Conservation (phyloP, 164 flowering plant species). For the Chimonanthus salicifolius region DNA sequence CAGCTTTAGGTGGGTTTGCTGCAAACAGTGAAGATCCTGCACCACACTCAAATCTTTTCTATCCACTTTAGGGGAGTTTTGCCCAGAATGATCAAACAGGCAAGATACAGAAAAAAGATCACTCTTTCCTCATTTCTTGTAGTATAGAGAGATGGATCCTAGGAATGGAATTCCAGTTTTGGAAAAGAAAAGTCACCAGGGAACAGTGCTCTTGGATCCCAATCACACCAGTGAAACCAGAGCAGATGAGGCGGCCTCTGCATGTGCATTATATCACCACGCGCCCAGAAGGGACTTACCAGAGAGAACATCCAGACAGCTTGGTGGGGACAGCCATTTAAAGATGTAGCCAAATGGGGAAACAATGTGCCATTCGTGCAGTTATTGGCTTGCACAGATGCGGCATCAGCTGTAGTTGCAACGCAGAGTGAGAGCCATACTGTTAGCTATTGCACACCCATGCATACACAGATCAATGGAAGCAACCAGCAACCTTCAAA, state of each 20-base stretch:
- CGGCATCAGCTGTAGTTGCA: no score
- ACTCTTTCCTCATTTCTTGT: not conserved
- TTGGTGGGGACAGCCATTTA: constrained; percentile 1
- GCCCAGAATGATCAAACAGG: not conserved
- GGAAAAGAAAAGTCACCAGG: constrained; percentile 7
- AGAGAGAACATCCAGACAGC: constrained; percentile 15
- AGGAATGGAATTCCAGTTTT: constrained; percentile 8
- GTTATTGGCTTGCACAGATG: not conserved
- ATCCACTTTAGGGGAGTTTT: not conserved
- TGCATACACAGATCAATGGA: not conserved
- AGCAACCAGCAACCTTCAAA: not conserved
- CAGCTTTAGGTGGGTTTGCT: not conserved
- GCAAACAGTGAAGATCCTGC: no score
- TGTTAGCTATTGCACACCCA: not conserved
- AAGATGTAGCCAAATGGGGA: not conserved
- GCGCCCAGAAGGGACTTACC: not conserved
- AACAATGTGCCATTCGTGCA: not conserved
- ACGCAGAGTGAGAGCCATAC: not conserved
- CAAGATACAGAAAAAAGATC: no score
- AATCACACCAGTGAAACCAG: constrained; percentile 36
- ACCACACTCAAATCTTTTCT: not conserved
- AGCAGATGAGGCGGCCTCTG: constrained; percentile 6
- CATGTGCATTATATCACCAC: not conserved
- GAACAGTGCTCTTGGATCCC: constrained; percentile 36
- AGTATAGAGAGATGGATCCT: constrained; percentile 18